Evolutionary conservation across 257 asterid species (phyloP), one percentile per base, ranked within the genome.

Genomic region (Salvia splendens): DNA sequence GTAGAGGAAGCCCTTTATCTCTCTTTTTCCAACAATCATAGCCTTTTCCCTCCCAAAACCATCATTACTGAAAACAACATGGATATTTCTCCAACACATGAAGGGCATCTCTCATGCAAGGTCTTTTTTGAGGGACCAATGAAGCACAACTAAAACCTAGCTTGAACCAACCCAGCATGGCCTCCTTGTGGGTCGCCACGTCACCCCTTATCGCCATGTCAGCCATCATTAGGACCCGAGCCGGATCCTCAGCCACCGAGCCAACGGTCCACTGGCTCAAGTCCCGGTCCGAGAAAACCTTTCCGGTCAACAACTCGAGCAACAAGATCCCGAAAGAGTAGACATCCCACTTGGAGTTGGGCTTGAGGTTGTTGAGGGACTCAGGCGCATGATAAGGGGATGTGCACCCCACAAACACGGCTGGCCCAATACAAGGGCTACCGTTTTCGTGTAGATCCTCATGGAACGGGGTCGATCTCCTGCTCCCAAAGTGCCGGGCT

Each of bases 371-470:
- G 20, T 90, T 69, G 76, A 85, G 83, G 0, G 99, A 93, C 77
- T 93, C 99, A 0, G 99, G 99, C 0, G 97, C 96, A 35, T 86
- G 95, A 72, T 93, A 93, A 5, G 95, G 89, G 0, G 96, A 88
- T 0, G 88, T 86, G 84, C 95, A 86, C 41, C 95, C 90, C 9
- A 84, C 77, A 49, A 85, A 81, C 12, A 77, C 89, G 0, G 65
- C 72, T 0, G 82, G 82, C 0, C 79, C 77, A 4, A 78, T 52
- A 28, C 58, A 80, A 0, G 92, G 90, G 67, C 87, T 85, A 3
- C 81, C 79, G 53, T 40, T 28, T 2, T 80, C 67, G 3, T 65
- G 63, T n/a, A 63, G 14, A 6, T 79, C 83, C 6, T 73, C 80
- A 11, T 54, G 68, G 0, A 83, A 52, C 0, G 76, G 32, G 0